A percentile compares a stretch with the other conserved stretches of the same genome.
phyloP scores from a whole-genome alignment of 768 basidiomycete species.

The Solioccasus polychromus region DNA sequence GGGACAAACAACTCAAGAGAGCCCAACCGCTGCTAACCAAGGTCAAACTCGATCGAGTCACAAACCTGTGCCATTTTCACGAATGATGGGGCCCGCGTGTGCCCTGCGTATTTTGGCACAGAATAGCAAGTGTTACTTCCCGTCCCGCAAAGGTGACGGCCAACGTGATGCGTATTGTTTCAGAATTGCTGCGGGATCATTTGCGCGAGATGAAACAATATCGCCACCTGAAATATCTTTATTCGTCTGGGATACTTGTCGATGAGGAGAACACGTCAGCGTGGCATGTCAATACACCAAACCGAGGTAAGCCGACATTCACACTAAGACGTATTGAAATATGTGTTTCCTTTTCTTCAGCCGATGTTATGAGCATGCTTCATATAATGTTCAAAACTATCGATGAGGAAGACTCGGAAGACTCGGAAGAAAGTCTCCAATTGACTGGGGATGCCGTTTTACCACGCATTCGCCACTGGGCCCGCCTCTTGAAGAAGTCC shows the following conservation, averaged over 20 bases:
- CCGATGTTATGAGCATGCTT: constrained; percentile 13
- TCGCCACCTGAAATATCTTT: constrained; percentile 14
- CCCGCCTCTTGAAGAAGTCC: constrained; percentile 8
- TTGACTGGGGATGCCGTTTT: constrained; percentile 15
- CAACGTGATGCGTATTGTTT: not conserved
- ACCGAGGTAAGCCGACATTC: constrained; percentile 7
- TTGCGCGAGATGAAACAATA: constrained; percentile 7
- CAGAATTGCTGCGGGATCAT: constrained; percentile 10
- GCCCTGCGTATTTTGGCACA: constrained; percentile 21
- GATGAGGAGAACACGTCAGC: constrained; percentile 12
- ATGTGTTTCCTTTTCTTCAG: not conserved
- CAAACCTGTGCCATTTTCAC: constrained; percentile 6
- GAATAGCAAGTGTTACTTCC: constrained; percentile 4
- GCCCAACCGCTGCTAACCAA: no score
- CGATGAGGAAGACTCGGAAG: constrained; percentile 16
- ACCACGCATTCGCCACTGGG: constrained; percentile 20
- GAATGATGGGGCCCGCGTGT: constrained; percentile 26
- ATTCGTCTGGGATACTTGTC: constrained; percentile 13
- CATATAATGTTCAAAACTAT: constrained; percentile 19
- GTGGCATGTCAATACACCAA: constrained; percentile 19
- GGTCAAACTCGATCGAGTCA: no score
- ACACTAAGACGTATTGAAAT: no score
- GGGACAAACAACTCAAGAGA: no score
- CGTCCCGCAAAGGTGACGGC: not conserved
- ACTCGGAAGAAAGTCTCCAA: constrained; percentile 16